A percentile compares a stretch with the other conserved stretches of the same genome.
These are phyloP conservation scores for Pterula multifida DNA, from an alignment of 1,284 basidiomycete genomes.

Conservation along the genomic window DNA sequence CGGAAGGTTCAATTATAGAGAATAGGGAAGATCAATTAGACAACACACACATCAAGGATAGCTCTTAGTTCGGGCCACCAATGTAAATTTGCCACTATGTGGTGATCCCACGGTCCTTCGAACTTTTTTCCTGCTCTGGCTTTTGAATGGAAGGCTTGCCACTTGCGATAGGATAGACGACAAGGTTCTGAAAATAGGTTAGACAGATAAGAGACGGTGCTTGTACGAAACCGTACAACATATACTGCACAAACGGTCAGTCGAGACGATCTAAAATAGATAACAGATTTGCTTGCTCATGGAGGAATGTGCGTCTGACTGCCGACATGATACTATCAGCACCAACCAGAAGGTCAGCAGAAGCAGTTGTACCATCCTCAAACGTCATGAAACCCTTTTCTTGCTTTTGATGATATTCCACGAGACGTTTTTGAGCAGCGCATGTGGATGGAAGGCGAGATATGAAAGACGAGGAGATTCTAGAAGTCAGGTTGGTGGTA, in stretches of 20 bases:
- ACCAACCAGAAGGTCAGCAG: conserved; percentile 37
- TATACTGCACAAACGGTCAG: conserved; percentile 14
- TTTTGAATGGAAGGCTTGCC: conserved; percentile 15
- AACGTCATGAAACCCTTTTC: conserved; percentile 31
- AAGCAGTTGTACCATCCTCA: conserved; percentile 32
- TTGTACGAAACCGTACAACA: conserved; percentile 15
- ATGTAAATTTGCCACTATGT: conserved; percentile 12
- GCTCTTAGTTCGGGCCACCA: conserved; percentile 18
- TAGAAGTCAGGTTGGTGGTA: conserved; percentile 44
- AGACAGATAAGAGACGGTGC: background rate
- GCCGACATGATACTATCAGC: conserved; percentile 21
- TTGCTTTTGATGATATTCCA: conserved; percentile 28
- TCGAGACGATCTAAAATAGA: too few relatives aligned
- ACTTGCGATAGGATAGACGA: conserved; percentile 18
- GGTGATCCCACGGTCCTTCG: conserved; percentile 14
- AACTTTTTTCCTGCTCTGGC: conserved; percentile 16
- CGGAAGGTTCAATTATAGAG: background rate
- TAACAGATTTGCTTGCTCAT: conserved; percentile 18
- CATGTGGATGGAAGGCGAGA: conserved; percentile 26
- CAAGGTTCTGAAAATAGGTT: conserved; percentile 13
- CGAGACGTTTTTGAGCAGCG: conserved; percentile 36
- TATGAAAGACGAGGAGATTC: conserved; percentile 27
- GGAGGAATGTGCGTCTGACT: conserved; percentile 20
- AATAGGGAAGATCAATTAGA: background rate
- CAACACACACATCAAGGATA: conserved; percentile 13